Evolutionary conservation across 495 filamentous ascomycete genomes (phyloP), one percentile per base, ranked within the genome.

Genomic region (Cenococcum geophilum): DNA sequence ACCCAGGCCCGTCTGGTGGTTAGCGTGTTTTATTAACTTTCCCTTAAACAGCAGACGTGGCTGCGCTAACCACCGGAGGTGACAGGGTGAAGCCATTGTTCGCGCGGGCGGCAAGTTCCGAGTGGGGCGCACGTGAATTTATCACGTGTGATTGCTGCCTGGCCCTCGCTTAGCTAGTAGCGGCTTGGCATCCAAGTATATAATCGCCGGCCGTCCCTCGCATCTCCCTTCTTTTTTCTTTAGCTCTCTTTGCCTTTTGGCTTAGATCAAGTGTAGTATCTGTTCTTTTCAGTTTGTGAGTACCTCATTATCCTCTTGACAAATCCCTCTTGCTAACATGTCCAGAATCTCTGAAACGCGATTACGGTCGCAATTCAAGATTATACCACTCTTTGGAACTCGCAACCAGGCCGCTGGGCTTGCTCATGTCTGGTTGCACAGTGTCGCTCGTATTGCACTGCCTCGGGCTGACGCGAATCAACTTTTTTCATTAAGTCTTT

Each of bases 181-280:
- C 11, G 40, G 14, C 40, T 45, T 45, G 40, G 40, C 40, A 18
- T 14, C 27, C 2, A 4, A 16, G 14, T 45, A 45, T 45, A 45
- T 45, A 45, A 45, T 14, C 40, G 40, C 40, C 14, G 36, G 4
- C 18, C 40, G 14, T 45, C 40, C 11, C 40, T 14, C 40, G 2
- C 40, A 45, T 6, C 11, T 45, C 40, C 40, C 11, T 14, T 45
- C 11, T 45, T 45, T 45, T 45, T 45, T 45, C 40, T 45, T 45
- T 45, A 45, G 40, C 40, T 45, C 40, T 45, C 40, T 45, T 45
- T 70, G 68, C 68, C 68, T 68, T 70, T 68, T 70, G 68, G 68
- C 68, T 70, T 70, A 68, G 68, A 70, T 70, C 68, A 70, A 68
- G 68, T 70, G 68, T 70, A 70, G 68, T 70, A 71, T 32, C 27